Evolutionary conservation across 2,329 filamentous ascomycete species (phyloP).

Genomic region (Tothia fuscella): DNA sequence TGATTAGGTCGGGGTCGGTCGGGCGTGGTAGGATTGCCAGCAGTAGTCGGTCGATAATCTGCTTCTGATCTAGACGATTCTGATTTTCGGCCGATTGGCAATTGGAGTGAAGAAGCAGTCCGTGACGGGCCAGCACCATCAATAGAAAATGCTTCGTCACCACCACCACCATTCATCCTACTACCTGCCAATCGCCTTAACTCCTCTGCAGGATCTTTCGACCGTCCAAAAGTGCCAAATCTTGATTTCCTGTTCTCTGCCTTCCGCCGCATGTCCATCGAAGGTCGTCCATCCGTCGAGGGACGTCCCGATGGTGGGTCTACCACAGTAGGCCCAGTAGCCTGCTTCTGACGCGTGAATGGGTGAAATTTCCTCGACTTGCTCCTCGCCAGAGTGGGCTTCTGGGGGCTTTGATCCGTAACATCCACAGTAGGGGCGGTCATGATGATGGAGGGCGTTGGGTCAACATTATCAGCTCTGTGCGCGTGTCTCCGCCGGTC

Average conservation of each 20-base stretch:
- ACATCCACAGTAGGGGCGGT: conserved; percentile 65
- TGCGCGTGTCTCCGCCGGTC: conserved; percentile 4
- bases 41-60: conserved; percentile 50
- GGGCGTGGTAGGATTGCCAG: conserved; percentile 49
- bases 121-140: conserved; percentile 16
- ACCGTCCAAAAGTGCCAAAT: conserved; percentile 8
- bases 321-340: conserved; percentile 10
- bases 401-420: background rate
- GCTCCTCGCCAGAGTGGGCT: conserved; percentile 12
- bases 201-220: conserved; percentile 7
- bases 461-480: conserved; percentile 17
- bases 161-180: conserved; percentile 16
- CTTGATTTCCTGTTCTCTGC: conserved; percentile 6
- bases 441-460: conserved; percentile 65
- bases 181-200: conserved; percentile 44
- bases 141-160: background rate
- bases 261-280: conserved; percentile 4
- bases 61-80: conserved; percentile 87
- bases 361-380: conserved; percentile 30
- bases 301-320: conserved; percentile 9
- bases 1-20: conserved; percentile 42
- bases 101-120: conserved; percentile 42
- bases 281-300: conserved; percentile 1
- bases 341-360: conserved; percentile 17
- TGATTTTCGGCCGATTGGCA: conserved; percentile 55